Percentiles rank a stretch among this genome's conserved stretches.
These are phyloP conservation scores for Cadophora gregata DNA, from an alignment of 2,329 filamentous ascomycete genomes.

Conservation along the genomic window DNA sequence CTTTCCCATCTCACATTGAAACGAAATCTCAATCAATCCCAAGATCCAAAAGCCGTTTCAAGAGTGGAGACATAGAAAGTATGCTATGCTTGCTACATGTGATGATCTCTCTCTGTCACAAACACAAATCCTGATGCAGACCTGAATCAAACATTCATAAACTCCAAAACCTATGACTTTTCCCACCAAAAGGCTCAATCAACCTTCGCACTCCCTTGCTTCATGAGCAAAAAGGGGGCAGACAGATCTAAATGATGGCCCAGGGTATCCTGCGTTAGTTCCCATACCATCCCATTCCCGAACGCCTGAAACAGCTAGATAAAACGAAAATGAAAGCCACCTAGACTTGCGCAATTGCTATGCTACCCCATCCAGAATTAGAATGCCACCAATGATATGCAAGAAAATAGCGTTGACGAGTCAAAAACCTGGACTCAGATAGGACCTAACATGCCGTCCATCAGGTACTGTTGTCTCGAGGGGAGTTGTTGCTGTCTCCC, in stretches of 20 bases:
- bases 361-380: neutral
- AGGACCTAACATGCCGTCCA: conserved; percentile 16
- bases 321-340: neutral
- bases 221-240: conserved; percentile 4
- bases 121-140: neutral
- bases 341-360: neutral
- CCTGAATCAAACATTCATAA: neutral
- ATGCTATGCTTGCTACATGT: conserved; percentile 8
- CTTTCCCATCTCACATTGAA: neutral
- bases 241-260: conserved; percentile 12
- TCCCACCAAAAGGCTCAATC: conserved; percentile 14
- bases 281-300: neutral
- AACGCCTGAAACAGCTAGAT: conserved; percentile 1
- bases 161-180: conserved; percentile 14
- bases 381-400: neutral
- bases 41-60: neutral
- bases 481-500: neutral
- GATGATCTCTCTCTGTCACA: neutral
- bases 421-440: neutral
- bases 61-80: conserved; percentile 14
- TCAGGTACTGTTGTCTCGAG: conserved; percentile 16
- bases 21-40: neutral
- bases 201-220: conserved; percentile 17
- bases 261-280: conserved; percentile 13
- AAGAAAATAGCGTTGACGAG: neutral